A percentile compares a stretch with the other conserved stretches of the same genome.
Evolutionary conservation across 2,329 filamentous ascomycete genomes (phyloP).

Genomic region (Calonectria leucothoes): DNA sequence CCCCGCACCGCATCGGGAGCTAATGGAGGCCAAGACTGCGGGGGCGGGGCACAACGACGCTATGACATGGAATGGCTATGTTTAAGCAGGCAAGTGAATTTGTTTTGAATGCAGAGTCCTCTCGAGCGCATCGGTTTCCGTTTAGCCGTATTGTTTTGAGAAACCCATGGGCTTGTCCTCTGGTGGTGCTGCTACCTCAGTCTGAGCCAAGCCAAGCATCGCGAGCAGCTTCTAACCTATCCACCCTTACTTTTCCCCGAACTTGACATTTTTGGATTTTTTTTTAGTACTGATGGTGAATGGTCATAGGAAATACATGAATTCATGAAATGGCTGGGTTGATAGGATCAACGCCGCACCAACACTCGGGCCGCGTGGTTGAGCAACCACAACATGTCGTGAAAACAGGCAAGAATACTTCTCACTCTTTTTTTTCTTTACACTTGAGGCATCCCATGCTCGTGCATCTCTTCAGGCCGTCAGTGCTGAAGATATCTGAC

Average conservation of each 20-base stretch:
- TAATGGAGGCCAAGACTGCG: background rate
- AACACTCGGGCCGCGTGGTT: background rate
- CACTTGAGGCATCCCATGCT: too few species aligned
- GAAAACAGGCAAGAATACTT: background rate
- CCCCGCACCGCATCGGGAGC: background rate
- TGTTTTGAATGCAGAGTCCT: background rate
- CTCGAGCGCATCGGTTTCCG: background rate
- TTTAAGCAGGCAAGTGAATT: too few species aligned
- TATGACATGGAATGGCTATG: background rate
- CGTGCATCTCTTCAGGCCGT: too few species aligned
- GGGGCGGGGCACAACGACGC: slow-evolving; percentile 7
- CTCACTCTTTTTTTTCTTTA: too few species aligned
- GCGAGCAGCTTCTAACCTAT: background rate
- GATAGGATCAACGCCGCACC: background rate
- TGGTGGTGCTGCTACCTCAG: background rate
- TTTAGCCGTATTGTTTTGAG: background rate
- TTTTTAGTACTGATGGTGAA: background rate
- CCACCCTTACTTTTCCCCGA: background rate
- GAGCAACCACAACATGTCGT: background rate
- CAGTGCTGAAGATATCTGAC: background rate
- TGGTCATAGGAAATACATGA: background rate
- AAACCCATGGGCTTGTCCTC: background rate
- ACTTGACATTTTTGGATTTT: background rate
- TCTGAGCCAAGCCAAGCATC: background rate
- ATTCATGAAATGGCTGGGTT: background rate